phyloP scores from a whole-genome alignment of 306 rosid species.

The Corylus avellana region DNA sequence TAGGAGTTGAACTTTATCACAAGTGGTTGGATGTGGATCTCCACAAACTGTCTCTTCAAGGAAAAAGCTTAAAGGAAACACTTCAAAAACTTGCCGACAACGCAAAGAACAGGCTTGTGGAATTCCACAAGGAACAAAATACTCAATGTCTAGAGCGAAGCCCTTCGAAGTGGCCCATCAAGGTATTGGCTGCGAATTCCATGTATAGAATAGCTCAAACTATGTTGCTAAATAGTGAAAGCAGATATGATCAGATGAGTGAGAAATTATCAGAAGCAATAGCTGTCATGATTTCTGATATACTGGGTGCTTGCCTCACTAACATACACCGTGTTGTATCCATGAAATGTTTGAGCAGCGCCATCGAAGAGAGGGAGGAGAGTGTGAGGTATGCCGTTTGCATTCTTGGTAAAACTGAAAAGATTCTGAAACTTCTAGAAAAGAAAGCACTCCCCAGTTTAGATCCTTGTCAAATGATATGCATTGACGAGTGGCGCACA shows the following conservation, averaged over 20 bases:
- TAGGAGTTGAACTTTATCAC: conserved; percentile 63
- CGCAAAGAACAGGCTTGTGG: conserved; percentile 52
- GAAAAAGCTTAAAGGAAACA: conserved; percentile 40
- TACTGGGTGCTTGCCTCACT: conserved; percentile 70
- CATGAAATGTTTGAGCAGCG: conserved; percentile 40
- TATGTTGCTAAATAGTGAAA: conserved; percentile 40
- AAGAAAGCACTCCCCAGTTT: conserved; percentile 35
- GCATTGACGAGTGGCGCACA: conserved; percentile 70
- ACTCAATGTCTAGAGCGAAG: conserved; percentile 31
- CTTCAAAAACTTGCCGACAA: conserved; percentile 50
- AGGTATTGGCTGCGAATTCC: conserved; percentile 59
- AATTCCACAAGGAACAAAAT: conserved; percentile 27
- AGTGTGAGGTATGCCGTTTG: conserved; percentile 62
- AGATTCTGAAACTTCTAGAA: conserved; percentile 57
- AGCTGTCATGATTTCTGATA: conserved; percentile 54
- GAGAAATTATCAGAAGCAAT: conserved; percentile 49
- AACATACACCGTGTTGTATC: conserved; percentile 58
- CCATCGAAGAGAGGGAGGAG: conserved; percentile 72
- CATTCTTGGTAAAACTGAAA: conserved; percentile 61
- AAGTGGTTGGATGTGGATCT: conserved; percentile 78
- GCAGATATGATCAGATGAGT: conserved; percentile 11
- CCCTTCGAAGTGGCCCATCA: conserved; percentile 68
- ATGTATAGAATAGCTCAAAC: conserved; percentile 79
- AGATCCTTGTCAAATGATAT: conserved; percentile 34
- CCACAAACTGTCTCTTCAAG: conserved; percentile 44